phyloP scores from a whole-genome alignment of 1,284 basidiomycete species.

The Trichosporon ovoides region DNA sequence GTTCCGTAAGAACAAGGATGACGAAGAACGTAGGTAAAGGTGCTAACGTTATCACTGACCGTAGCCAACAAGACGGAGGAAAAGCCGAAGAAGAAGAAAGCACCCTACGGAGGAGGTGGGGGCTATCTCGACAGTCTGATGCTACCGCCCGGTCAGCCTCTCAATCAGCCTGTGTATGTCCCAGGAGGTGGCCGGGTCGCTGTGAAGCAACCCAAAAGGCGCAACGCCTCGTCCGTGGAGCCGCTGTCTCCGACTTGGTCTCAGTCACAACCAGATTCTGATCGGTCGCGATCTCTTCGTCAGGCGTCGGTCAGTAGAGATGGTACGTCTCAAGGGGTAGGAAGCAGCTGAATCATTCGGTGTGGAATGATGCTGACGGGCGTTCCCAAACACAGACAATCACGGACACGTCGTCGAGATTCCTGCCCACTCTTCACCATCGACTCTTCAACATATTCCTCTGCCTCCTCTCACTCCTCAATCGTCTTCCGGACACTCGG shows the following conservation, averaged over 20 bases:
- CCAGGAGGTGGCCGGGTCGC: background rate
- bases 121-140: slow-evolving; percentile 4
- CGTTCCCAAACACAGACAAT: background rate
- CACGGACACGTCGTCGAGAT: slow-evolving; percentile 1
- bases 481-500: background rate
- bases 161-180: background rate
- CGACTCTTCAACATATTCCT: background rate
- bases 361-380: background rate
- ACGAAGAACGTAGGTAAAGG: background rate
- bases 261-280: background rate
- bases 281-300: background rate
- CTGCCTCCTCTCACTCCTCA: slow-evolving; percentile 1
- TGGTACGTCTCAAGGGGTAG: background rate
- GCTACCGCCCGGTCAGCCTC: background rate
- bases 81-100: background rate
- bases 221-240: background rate
- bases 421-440: background rate
- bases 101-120: background rate
- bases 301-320: background rate
- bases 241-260: background rate
- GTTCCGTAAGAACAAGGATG: background rate
- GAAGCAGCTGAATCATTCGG: too few relatives aligned
- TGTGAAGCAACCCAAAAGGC: background rate
- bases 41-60: background rate
- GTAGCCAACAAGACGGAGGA: background rate